These are phyloP conservation scores for Epichloe coenophiala DNA, from an alignment of 2,329 filamentous ascomycete species.

Conservation along the genomic window DNA sequence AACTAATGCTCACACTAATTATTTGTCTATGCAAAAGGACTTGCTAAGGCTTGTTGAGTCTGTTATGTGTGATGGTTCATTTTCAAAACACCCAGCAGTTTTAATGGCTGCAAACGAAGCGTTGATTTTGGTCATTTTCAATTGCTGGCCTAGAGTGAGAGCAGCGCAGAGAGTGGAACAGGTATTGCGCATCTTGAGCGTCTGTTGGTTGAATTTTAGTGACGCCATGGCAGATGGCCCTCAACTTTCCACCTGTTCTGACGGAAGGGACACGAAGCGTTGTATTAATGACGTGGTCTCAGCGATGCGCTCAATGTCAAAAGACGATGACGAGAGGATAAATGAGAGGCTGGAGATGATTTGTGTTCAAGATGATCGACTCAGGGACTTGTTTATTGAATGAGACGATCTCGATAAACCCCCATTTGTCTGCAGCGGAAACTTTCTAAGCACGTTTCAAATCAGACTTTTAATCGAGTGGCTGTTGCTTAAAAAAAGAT, in stretches of 20 bases:
- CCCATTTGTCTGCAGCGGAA: background rate
- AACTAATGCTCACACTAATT: background rate
- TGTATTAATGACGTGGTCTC: background rate
- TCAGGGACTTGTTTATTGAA: background rate
- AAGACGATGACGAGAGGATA: background rate
- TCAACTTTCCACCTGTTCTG: background rate
- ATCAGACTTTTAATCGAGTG: slow-evolving; percentile 33
- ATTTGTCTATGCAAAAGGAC: slow-evolving; percentile 27
- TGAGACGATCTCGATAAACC: background rate
- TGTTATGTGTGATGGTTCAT: slow-evolving; percentile 57
- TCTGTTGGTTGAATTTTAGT: slow-evolving; percentile 49
- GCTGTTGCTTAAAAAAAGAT: slow-evolving; percentile 87
- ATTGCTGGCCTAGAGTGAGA: slow-evolving; percentile 55
- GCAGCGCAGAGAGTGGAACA: slow-evolving; percentile 43
- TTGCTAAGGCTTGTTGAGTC: slow-evolving; percentile 53
- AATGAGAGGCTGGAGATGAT: background rate
- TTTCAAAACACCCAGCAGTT: slow-evolving; percentile 36
- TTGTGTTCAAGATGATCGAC: background rate
- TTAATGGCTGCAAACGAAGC: slow-evolving; percentile 39
- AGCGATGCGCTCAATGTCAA: background rate
- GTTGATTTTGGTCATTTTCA: slow-evolving; percentile 43
- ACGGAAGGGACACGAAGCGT: background rate
- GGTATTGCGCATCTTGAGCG: slow-evolving; percentile 45
- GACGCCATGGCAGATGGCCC: slow-evolving; percentile 14
- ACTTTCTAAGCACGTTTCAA: background rate